These are phyloP conservation scores for Hibiscus mutabilis DNA, from an alignment of 345 rosid species.

Conservation along the genomic window DNA sequence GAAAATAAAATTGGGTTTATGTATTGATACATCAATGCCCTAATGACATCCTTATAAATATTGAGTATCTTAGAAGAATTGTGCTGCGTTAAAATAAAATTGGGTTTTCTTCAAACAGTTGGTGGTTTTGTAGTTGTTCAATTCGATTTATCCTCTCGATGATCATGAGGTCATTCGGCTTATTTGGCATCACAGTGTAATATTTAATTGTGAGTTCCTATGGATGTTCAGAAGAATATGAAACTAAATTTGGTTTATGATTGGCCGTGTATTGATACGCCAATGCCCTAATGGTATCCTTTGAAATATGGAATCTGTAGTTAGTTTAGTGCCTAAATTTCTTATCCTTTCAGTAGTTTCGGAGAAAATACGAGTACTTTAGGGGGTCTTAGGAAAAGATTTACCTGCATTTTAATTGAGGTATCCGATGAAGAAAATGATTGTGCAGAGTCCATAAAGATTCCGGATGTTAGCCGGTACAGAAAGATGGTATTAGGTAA, in stretches of 20 bases:
- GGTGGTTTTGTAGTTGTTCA: neutral
- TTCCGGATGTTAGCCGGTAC: neutral
- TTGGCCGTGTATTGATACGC: no score
- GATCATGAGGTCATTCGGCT: neutral
- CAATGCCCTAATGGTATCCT: neutral
- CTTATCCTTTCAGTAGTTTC: neutral
- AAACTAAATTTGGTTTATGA: neutral
- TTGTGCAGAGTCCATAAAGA: neutral
- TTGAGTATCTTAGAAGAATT: neutral
- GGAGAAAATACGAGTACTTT: neutral
- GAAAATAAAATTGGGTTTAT: neutral
- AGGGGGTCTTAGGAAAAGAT: neutral
- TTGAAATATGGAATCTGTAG: neutral
- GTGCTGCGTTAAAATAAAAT: neutral
- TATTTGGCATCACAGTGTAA: neutral
- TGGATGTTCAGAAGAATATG: neutral
- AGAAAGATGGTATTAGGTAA: neutral
- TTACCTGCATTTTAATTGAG: neutral
- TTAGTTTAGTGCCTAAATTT: no score
- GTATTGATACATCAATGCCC: neutral
- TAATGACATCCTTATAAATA: neutral
- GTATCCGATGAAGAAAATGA: neutral
- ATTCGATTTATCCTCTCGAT: neutral
- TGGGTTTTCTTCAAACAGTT: neutral
- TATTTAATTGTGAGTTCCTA: no score